Percentiles rank a stretch among this genome's conserved stretches.
phyloP scores from a whole-genome alignment of 2,329 filamentous ascomycete genomes.

The Aspergillus brasiliensis region DNA sequence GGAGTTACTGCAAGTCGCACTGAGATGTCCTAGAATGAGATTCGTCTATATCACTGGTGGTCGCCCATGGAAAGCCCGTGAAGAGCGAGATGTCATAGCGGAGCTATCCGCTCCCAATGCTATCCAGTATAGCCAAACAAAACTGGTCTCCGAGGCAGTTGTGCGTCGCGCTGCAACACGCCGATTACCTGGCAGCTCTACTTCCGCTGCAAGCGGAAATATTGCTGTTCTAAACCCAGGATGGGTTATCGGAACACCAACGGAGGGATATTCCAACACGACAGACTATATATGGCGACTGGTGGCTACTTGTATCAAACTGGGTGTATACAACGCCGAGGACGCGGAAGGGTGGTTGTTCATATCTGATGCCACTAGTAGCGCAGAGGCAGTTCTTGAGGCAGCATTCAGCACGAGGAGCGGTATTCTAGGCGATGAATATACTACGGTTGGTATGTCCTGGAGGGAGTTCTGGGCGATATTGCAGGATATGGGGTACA shows the following conservation, averaged over 20 bases:
- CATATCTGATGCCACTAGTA: neutral
- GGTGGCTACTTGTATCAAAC: neutral
- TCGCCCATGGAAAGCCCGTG: neutral
- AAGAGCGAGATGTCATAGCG: neutral
- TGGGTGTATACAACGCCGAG: neutral
- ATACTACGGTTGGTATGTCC: too few species aligned
- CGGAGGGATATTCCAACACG: slow-evolving; percentile 17
- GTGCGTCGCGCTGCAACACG: neutral
- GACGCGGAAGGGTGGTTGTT: neutral
- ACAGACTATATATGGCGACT: slow-evolving; percentile 22
- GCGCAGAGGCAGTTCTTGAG: too few species aligned
- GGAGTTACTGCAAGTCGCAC: slow-evolving; percentile 6
- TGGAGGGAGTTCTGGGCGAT: too few species aligned
- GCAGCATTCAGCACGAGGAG: too few species aligned
- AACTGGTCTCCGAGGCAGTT: slow-evolving; percentile 14
- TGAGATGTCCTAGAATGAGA: neutral
- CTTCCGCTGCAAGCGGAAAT: neutral
- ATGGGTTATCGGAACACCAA: slow-evolving; percentile 15
- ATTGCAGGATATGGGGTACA: too few species aligned
- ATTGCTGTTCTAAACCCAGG: slow-evolving; percentile 22
- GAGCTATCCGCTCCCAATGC: slow-evolving; percentile 5
- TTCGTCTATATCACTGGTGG: slow-evolving; percentile 15
- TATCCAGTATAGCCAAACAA: slow-evolving; percentile 16
- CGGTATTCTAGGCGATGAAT: too few species aligned
- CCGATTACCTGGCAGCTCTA: neutral